Percentiles rank a stretch among this genome's conserved stretches.
Evolutionary conservation across 306 rosid species (phyloP).

Genomic region (Quercus berberidifolia): DNA sequence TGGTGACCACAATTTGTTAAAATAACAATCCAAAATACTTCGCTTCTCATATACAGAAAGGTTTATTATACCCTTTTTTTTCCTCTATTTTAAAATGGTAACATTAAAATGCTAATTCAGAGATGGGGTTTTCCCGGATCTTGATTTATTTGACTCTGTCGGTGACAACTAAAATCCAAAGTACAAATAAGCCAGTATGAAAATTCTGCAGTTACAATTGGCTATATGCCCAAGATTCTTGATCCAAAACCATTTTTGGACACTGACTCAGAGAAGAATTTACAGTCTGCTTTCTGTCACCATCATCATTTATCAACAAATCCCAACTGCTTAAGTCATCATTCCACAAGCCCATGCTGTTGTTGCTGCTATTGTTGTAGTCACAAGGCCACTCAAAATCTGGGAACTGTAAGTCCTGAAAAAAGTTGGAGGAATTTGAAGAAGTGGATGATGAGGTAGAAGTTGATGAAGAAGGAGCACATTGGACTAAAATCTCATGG

Average conservation of each 20-base stretch:
- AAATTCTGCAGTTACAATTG: constrained; percentile 27
- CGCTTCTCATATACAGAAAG: constrained; percentile 21
- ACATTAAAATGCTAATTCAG: constrained; percentile 14
- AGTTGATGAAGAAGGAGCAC: constrained; percentile 33
- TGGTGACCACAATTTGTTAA: neutral
- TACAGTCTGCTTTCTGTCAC: constrained; percentile 30
- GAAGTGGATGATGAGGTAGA: constrained; percentile 36
- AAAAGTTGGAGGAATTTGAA: constrained; percentile 42
- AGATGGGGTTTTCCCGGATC: constrained; percentile 16
- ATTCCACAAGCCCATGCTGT: constrained; percentile 42
- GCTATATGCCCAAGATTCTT: constrained; percentile 48
- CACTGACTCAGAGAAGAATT: constrained; percentile 38
- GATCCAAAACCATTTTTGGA: constrained; percentile 43
- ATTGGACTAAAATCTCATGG: constrained; percentile 33
- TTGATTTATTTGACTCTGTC: constrained; percentile 20
- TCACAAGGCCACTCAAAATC: constrained; percentile 56
- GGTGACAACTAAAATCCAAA: constrained; percentile 29
- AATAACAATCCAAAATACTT: constrained; percentile 9
- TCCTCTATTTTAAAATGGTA: neutral
- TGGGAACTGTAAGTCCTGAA: constrained; percentile 47
- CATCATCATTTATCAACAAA: constrained; percentile 32
- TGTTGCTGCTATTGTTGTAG: neutral
- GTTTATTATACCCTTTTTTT: neutral
- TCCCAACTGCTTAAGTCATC: constrained; percentile 67
- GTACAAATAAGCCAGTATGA: constrained; percentile 26